Evolutionary conservation across 371 early-diverging fungal genomes (phyloP), one percentile per base, ranked within the genome.

Genomic region (Smittium culicis): DNA sequence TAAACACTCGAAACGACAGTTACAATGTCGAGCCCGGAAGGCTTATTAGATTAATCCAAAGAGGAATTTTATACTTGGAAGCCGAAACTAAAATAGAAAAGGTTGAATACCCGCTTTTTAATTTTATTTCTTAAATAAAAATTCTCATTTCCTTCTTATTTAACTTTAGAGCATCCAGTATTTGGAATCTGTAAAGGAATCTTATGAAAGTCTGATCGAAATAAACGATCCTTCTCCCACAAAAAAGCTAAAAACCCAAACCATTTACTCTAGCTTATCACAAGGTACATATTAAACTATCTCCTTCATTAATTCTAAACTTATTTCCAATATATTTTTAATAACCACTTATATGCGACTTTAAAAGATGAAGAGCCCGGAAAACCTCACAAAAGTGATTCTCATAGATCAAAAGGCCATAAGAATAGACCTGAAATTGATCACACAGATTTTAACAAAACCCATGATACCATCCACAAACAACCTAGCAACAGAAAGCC

Each of bases 51-150:
- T 80, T 93, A 16, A 80, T 96, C 66, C 95, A 95, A 68, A 94
- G 93, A 74, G 98, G 94, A 0, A 80, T 97, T 34, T 90, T 89
- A 72, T 95, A 93, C 73, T 81, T 86, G 79, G 91, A 92, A 66
- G 84, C 94, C 66, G 94, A 94, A 30, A 45, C 61, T 57, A 61
- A 60, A 45, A 34, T 24, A 34, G 66, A 60, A 35, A 61, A 56
- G 54, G 31, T 35, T 62, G 35, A 25, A 25, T 27, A 17, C 2
- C 27, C 25, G 5, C 25, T 11, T 1, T 29, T 45, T 1, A 2
- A 34, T 65, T 11, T 28, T 35, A 17, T 63, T n/a, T 16, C n/a
- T 63, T 14, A 63, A 11, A 20, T 30, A 14, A 34, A 24, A 24
- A 8, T 63, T 1, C 57, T 57, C 25, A 16, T 16, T n/a, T 25